Evolutionary conservation across 139 green algal genomes (phyloP), one percentile per base, ranked within the genome.

Genomic region (Chlorella sp.): DNA sequence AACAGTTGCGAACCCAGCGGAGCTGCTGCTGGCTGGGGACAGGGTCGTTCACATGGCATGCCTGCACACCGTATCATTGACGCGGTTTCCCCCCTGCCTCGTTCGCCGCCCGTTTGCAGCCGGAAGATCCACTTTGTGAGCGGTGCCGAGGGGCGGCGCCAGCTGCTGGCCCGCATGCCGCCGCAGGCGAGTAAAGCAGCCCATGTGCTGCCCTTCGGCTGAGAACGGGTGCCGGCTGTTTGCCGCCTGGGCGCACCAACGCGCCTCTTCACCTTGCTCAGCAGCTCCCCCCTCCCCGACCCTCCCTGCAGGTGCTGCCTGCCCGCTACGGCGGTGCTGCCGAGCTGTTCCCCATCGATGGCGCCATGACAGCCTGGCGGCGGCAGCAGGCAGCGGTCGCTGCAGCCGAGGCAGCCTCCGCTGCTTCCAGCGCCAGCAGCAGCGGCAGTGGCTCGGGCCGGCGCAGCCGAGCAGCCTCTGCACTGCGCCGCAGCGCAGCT

Each of bases 51-150:
- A n/a, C n/a, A n/a, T n/a, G n/a, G n/a, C n/a, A n/a, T n/a, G n/a
- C n/a, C n/a, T n/a, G n/a, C n/a, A n/a, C n/a, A n/a, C n/a, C n/a
- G n/a, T n/a, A n/a, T n/a, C n/a, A n/a, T n/a, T n/a, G n/a, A n/a
- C n/a, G n/a, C n/a, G n/a, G n/a, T n/a, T n/a, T n/a, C n/a, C n/a
- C n/a, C n/a, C n/a, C n/a, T n/a, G n/a, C n/a, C n/a, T n/a, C n/a
- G n/a, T n/a, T n/a, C n/a, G n/a, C 11, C 8, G 8, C 11, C 46
- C 11, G 46, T 54, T 54, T 11, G 46, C 46, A 54, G 46, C 7
- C 58, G 85, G 4, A 96, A 96, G 82, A 93, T 96, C 56, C 26
- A 46, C 34, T 95, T 96, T 58, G 67, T 94, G 60, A 79, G 70
- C 19, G 82, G 88, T 38, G 38, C 20, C 1, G 67, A 54, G 0